Conservation (phyloP, 495 filamentous ascomycete genomes). For the Hypoxylon crocopeplum region DNA sequence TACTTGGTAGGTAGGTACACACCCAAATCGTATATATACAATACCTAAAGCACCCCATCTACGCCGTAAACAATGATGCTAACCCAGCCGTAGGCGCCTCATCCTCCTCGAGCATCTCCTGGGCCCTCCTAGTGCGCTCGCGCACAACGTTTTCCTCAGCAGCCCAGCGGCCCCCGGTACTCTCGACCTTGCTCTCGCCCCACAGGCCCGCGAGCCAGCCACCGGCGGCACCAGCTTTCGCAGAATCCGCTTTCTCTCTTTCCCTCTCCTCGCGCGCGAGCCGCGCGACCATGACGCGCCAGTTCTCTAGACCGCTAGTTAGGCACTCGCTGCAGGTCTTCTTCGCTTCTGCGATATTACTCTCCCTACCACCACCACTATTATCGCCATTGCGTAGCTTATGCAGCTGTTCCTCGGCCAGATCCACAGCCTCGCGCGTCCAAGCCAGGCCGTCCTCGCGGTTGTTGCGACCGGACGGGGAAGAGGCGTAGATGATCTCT, state of each 20-base stretch:
- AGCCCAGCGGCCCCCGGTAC: conserved; percentile 48
- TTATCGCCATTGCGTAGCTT: conserved; percentile 9
- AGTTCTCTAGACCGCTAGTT: conserved; percentile 72
- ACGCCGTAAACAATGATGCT: neutral
- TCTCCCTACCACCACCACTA: neutral
- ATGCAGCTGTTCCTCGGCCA: conserved; percentile 60
- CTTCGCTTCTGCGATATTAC: conserved; percentile 41
- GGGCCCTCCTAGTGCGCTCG: conserved; percentile 53
- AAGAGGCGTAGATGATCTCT: conserved; percentile 81
- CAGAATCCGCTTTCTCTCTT: conserved; percentile 39
- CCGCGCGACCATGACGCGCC: conserved; percentile 70
- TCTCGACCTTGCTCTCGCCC: conserved; percentile 43
- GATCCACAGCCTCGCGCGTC: conserved; percentile 83
- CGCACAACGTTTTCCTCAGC: conserved; percentile 60
- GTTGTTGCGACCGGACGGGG: conserved; percentile 25
- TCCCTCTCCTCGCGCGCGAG: conserved; percentile 62
- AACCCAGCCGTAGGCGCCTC: conserved; percentile 43
- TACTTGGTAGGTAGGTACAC: neutral
- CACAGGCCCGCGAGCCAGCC: conserved; percentile 49
- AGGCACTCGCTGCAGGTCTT: conserved; percentile 75
- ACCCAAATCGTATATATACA: too few relatives aligned
- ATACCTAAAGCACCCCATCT: neutral
- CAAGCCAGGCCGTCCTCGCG: conserved; percentile 76
- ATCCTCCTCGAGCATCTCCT: conserved; percentile 56
- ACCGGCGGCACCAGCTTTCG: conserved; percentile 5